phyloP scores from a whole-genome alignment of 148 eudicot genomes.

The Gaultheria prostrata region DNA sequence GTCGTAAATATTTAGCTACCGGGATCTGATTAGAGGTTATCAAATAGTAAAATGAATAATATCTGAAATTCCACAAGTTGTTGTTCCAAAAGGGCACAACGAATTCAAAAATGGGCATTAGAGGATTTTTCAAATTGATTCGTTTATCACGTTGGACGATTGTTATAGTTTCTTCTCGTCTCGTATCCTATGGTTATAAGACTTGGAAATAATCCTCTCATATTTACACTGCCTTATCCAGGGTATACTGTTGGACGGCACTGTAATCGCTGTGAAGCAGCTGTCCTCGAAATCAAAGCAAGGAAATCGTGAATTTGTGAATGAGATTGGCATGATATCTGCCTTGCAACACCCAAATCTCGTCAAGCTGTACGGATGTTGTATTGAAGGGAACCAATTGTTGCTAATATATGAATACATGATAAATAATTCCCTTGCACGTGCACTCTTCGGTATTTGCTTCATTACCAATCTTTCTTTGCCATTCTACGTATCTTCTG shows the following conservation, averaged over 20 bases:
- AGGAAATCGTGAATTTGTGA: constrained; percentile 66
- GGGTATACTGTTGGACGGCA: constrained; percentile 60
- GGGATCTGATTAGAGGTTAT: neutral
- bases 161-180: neutral
- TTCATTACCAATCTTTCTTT: neutral
- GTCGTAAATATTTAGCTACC: neutral
- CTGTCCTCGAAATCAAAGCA: constrained; percentile 61
- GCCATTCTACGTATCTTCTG: neutral
- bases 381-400: constrained; percentile 63
- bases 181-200: too few relatives aligned
- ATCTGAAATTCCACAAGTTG: neutral
- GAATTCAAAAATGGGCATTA: neutral
- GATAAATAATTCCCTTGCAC: constrained; percentile 64
- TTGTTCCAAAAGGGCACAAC: neutral
- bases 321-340: constrained; percentile 66
- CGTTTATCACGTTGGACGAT: too few relatives aligned
- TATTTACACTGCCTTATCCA: constrained; percentile 13
- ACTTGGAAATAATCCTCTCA: neutral
- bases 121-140: too few relatives aligned
- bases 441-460: constrained; percentile 54
- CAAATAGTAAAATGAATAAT: neutral
- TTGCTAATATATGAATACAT: constrained; percentile 57
- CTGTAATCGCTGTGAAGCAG: constrained; percentile 65
- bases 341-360: constrained; percentile 68
- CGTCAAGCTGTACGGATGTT: constrained; percentile 63